Base-by-base conservation (phyloP, 495 filamentous ascomycete species). In the Tuber brumale region DNA sequence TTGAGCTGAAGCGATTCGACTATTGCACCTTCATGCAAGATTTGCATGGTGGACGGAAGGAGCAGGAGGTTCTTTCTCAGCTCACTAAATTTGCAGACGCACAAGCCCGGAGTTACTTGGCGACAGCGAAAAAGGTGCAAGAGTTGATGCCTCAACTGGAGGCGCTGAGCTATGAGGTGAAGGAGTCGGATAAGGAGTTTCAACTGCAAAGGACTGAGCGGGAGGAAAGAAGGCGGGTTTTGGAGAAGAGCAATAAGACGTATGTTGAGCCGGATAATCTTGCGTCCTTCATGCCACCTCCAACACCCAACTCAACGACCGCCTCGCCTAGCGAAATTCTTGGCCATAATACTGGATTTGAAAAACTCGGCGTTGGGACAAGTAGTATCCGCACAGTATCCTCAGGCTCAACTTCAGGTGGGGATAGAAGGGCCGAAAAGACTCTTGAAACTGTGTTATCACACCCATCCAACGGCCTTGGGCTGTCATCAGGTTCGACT, bases 21-120 rank as follows among this genome's bases (percentile, higher is more conserved):
- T 99, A 99, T 84, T 97, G 94, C 27, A 97, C 94, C 18, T 99
- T 98, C 83, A 97, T 99, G 94, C 94, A 97, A 76, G 95, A 99
- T 86, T 87, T 99, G 18, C 95, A 97, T 80, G 95, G 95, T 39
- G 95, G 95, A 43, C 92, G 95, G 76, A 98, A 98, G 82, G 96
- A 99, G 79, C 95, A 98, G 83, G 95, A 98, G 83, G 92, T 99
- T 35, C 86, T 99, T 37, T 98, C 96, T 21, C 94, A 97, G 83
- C 86, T 99, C 61, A 98, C 95, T 31, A 95, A 92, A 83, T 99
- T 94, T 83, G 95, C 95, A 4, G 94, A 97, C 83, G 90, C 91
- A 9, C 95, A 99, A 83, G 92, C 96, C 18, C 91, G 88, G 82
- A 91, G 87, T 77, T 98, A 95, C 80, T 85, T 98, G 75, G 83